phyloP scores from a whole-genome alignment of 2,329 filamentous ascomycete species.

The Scolecobasidium constrictum region DNA sequence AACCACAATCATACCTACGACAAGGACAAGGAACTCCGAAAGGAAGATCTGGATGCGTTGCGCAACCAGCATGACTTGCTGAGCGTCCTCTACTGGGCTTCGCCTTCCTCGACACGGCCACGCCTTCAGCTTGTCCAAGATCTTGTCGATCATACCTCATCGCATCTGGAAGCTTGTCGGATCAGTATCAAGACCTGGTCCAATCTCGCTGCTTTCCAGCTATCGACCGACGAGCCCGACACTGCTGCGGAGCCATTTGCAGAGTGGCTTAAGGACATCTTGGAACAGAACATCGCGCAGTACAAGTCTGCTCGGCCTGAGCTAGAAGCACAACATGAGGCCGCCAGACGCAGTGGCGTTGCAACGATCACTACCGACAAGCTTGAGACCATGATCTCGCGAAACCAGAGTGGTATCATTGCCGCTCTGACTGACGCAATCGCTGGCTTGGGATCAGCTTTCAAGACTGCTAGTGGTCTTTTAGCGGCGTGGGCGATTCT shows the following conservation, averaged over 20 bases:
- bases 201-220: conserved; percentile 45
- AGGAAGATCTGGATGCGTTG: conserved; percentile 44
- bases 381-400: conserved; percentile 40
- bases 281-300: conserved; percentile 41
- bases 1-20: conserved; percentile 50
- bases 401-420: conserved; percentile 48
- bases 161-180: conserved; percentile 48
- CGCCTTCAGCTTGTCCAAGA: conserved; percentile 39
- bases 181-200: conserved; percentile 48
- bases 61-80: conserved; percentile 53
- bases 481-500: conserved; percentile 33
- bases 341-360: conserved; percentile 23
- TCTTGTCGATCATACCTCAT: conserved; percentile 45
- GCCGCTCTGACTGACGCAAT: conserved; percentile 43
- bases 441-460: conserved; percentile 36
- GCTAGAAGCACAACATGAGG: conserved; percentile 41
- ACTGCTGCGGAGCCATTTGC: conserved; percentile 37
- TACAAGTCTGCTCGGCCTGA: conserved; percentile 46
- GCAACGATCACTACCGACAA: conserved; percentile 32
- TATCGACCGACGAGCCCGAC: conserved; percentile 39
- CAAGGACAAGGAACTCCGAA: conserved; percentile 43
- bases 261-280: conserved; percentile 44
- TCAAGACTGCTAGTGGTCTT: conserved; percentile 30
- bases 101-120: conserved; percentile 42
- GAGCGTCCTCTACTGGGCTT: conserved; percentile 47